These are phyloP conservation scores for Colletotrichum sp. DNA, from an alignment of 2,329 filamentous ascomycete species.

Conservation along the genomic window DNA sequence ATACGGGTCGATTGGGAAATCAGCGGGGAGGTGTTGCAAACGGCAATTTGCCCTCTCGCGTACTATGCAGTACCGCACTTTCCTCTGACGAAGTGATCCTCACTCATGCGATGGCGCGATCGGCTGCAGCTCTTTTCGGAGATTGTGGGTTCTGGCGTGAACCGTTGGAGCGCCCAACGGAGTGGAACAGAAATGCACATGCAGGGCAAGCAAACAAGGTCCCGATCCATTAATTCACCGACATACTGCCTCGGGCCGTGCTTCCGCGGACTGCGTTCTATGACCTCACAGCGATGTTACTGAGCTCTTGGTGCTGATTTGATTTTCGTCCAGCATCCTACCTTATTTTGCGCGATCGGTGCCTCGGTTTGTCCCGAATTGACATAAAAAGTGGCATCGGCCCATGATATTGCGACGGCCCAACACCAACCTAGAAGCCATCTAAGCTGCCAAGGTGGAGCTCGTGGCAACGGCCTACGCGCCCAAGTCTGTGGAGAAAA, in stretches of 20 bases:
- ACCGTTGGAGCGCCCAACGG: background rate
- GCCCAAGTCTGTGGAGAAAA: background rate
- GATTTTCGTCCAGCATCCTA: background rate
- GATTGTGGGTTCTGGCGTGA: background rate
- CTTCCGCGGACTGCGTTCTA: background rate
- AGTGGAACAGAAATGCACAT: background rate
- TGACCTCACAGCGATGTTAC: background rate
- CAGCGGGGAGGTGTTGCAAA: background rate
- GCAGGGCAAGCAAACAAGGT: background rate
- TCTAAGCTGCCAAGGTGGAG: conserved; percentile 1
- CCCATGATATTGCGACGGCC: background rate
- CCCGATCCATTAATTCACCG: background rate
- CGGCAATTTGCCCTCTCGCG: background rate
- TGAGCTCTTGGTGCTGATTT: background rate
- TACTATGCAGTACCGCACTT: too few species aligned
- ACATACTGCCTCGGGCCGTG: background rate
- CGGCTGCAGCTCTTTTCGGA: background rate
- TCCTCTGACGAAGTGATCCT: background rate
- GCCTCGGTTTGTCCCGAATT: conserved; percentile 7
- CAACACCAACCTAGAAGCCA: background rate
- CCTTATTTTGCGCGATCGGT: background rate
- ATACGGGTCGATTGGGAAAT: background rate
- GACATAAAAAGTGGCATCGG: conserved; percentile 11
- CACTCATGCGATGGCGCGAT: background rate
- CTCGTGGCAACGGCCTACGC: background rate